phyloP scores from a whole-genome alignment of 306 rosid species.

The Cercis canadensis region DNA sequence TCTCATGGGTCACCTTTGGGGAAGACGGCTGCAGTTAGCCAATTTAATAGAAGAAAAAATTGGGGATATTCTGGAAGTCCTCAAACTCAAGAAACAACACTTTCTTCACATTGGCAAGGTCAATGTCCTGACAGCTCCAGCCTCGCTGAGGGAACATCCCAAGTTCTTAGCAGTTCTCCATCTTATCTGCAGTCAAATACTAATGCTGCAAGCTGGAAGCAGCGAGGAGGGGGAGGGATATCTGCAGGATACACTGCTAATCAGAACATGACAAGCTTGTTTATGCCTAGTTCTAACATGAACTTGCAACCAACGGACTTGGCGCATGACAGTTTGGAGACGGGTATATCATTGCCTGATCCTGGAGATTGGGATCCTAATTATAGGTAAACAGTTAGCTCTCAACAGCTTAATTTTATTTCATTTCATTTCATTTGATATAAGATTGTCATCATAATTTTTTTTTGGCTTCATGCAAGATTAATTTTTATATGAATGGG shows the following conservation, averaged over 20 bases:
- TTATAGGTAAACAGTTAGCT: slow-evolving; percentile 69
- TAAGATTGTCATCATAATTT: slow-evolving; percentile 29
- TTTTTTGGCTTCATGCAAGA: slow-evolving; percentile 15
- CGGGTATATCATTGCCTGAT: slow-evolving; percentile 73
- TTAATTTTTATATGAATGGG: slow-evolving; percentile 2
- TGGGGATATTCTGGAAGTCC: slow-evolving; percentile 84
- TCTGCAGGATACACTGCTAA: slow-evolving; percentile 56
- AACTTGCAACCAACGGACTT: slow-evolving; percentile 57
- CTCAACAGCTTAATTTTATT: slow-evolving; percentile 16
- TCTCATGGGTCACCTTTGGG: slow-evolving; percentile 96
- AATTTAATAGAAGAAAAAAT: slow-evolving; percentile 84
- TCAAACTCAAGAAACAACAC: slow-evolving; percentile 76
- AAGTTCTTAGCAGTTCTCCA: slow-evolving; percentile 68
- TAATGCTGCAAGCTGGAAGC: slow-evolving; percentile 79
- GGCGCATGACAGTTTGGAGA: slow-evolving; percentile 63
- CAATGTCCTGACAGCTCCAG: slow-evolving; percentile 65
- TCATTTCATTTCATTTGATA: slow-evolving; percentile 16
- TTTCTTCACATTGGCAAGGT: slow-evolving; percentile 79
- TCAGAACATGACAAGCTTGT: slow-evolving; percentile 61
- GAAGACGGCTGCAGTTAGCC: slow-evolving; percentile 83
- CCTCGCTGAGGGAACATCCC: slow-evolving; percentile 77
- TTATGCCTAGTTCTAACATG: slow-evolving; percentile 51
- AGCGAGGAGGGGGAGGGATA: slow-evolving; percentile 63
- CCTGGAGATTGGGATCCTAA: slow-evolving; percentile 99
- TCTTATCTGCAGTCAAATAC: slow-evolving; percentile 66